These are phyloP conservation scores for Plasmodium knowlesi DNA, from an alignment of 169 alveolate genomes.

Conservation along the genomic window DNA sequence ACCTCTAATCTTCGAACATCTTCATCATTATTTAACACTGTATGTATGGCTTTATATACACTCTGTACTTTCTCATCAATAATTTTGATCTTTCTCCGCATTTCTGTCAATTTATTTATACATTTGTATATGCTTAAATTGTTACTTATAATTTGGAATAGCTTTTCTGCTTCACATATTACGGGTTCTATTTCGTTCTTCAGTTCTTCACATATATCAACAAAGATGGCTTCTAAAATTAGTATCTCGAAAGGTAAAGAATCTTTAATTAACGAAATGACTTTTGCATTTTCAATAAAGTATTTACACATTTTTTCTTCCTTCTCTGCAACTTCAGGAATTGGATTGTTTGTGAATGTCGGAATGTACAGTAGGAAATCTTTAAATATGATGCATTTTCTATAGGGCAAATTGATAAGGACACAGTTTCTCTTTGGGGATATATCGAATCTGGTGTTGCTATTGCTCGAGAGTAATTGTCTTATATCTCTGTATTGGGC, in stretches of 20 bases:
- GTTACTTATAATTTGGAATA: constrained; percentile 76
- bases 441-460: constrained; percentile 69
- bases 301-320: constrained; percentile 70
- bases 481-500: constrained; percentile 76
- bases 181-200: constrained; percentile 79
- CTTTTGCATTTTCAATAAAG: constrained; percentile 72
- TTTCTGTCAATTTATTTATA: constrained; percentile 78
- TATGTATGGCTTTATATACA: constrained; percentile 81
- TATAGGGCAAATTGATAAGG: constrained; percentile 59
- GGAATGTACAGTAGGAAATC: constrained; percentile 64
- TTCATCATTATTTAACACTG: constrained; percentile 81
- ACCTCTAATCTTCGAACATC: constrained; percentile 82
- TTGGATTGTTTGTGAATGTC: constrained; percentile 57
- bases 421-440: constrained; percentile 74
- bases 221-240: constrained; percentile 79
- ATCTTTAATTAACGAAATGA: constrained; percentile 73
- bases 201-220: constrained; percentile 78
- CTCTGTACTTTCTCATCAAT: constrained; percentile 80
- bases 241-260: constrained; percentile 78
- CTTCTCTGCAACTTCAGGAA: constrained; percentile 44
- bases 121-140: constrained; percentile 79
- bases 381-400: constrained; percentile 73
- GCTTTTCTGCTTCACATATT: constrained; percentile 77
- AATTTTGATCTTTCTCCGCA: constrained; percentile 78
- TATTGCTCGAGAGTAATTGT: constrained; percentile 50